phyloP scores from a whole-genome alignment of 1,284 basidiomycete genomes.

The Rhodotorula glutinis region DNA sequence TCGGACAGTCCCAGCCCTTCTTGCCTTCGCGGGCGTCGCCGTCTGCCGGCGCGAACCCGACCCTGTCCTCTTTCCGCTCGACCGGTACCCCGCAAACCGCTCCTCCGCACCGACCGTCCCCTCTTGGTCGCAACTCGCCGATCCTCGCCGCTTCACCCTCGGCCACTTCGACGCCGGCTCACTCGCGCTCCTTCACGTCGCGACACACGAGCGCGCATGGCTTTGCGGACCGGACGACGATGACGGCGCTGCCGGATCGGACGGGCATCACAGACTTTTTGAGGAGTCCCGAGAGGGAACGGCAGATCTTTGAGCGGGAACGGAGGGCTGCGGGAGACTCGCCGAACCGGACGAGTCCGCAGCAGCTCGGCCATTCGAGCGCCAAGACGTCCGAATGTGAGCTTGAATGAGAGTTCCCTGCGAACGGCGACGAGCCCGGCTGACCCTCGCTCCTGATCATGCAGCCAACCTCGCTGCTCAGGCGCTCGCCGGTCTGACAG shows the following conservation, averaged over 20 bases:
- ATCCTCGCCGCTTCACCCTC: constrained; percentile 6
- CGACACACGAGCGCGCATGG: constrained; percentile 5
- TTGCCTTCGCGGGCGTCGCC: background rate
- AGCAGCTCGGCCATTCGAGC: background rate
- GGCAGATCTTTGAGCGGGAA: background rate
- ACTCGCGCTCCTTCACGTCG: background rate
- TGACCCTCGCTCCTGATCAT: background rate
- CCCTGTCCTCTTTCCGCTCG: background rate
- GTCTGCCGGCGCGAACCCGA: background rate
- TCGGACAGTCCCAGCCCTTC: no score
- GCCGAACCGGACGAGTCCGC: background rate
- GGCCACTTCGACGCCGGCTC: background rate
- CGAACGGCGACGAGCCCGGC: background rate
- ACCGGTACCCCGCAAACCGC: background rate
- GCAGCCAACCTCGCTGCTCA: constrained; percentile 22
- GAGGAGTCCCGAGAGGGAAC: constrained; percentile 17
- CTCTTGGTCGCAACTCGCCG: constrained; percentile 27
- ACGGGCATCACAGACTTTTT: constrained; percentile 43
- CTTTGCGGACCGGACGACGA: constrained; percentile 3
- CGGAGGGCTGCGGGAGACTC: background rate
- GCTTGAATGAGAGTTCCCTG: background rate
- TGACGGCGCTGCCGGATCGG: constrained; percentile 38
- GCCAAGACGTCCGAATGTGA: constrained; percentile 9
- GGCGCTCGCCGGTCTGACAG: constrained; percentile 11
- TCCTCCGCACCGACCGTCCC: constrained; percentile 5